phyloP scores from a whole-genome alignment of 352 stramenopile genomes.

The Vaucheria bursata region DNA sequence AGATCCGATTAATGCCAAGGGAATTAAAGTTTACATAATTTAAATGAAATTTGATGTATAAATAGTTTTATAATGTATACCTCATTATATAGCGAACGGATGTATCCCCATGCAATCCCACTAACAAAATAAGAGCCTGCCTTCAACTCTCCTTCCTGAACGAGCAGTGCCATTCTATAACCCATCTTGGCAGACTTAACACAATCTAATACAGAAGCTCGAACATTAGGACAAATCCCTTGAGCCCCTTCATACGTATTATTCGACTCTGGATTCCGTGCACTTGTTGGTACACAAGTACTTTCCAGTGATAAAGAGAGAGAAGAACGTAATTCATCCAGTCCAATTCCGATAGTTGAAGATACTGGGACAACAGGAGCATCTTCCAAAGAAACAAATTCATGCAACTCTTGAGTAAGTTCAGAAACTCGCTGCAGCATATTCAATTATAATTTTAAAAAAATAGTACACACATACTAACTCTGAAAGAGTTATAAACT shows the following conservation, averaged over 20 bases:
- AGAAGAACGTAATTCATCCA: slow-evolving; percentile 14
- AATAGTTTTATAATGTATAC: no score
- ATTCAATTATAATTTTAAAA: no score
- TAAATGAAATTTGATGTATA: no score
- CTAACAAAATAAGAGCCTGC: slow-evolving; percentile 35
- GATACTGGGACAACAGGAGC: slow-evolving; percentile 66
- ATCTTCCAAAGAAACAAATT: slow-evolving; percentile 67
- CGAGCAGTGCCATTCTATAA: slow-evolving; percentile 30
- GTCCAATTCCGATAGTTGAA: slow-evolving; percentile 52
- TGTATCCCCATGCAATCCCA: slow-evolving; percentile 28
- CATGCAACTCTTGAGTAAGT: slow-evolving; percentile 27
- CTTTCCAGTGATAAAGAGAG: slow-evolving; percentile 5
- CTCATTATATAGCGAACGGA: slow-evolving; percentile 30
- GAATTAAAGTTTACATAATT: no score
- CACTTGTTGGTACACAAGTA: background rate
- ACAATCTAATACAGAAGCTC: slow-evolving; percentile 39
- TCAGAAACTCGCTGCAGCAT: slow-evolving; percentile 24
- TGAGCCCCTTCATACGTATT: background rate
- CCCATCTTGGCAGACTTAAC: slow-evolving; percentile 30
- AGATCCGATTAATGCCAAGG: no score
- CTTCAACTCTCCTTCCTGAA: slow-evolving; percentile 22
- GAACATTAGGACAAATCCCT: background rate
- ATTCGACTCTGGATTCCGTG: background rate
- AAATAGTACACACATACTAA: no score
- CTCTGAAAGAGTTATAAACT: no score